Evolutionary conservation across 495 filamentous ascomycete species (phyloP), one percentile per base, ranked within the genome.

Genomic region (Trichoderma parareesei): DNA sequence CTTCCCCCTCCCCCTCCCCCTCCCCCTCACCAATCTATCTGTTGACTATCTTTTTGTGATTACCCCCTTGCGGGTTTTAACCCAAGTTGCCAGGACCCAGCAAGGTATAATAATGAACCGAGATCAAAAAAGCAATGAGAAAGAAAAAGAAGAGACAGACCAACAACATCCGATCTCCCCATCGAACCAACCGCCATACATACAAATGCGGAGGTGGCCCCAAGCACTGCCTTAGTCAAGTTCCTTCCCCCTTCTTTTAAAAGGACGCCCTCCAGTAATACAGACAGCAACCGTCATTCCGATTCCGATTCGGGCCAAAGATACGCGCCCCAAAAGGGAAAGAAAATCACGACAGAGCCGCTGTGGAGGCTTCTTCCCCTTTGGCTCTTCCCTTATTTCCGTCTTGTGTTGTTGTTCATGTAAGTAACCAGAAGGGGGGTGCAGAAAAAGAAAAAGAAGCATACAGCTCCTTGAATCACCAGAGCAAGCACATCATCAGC

Each of bases 141-240:
- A 46, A 46, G 1, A 2, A 27, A 27, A 27, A 2, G 2, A 2
- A 27, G 27, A 41, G 40, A 41, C 6, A 11, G 2, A 11, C 6
- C 6, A 41, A 6, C 40, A 41, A 41, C 40, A 41, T 41, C 40
- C 40, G 40, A 41, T 48, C 44, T 7, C 5, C 16, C n/a, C 44
- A 48, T 48, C 4, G n/a, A 16, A 16, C 44, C 44, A 48, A 48
- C 44, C 44, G 8, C 13, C 44, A 48, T 7, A 10, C 27, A 27
- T 27, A 27, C 27, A 57, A 57, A 57, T 57, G 53, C 53, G 53
- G 53, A 57, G 53, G 53, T 57, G 16, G 14, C 10, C 43, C 43
- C 43, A 9, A 46, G n/a, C 14, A 49, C 18, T 9, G 1, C 46
- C 18, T 7, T 49, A 20, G 16, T 49, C 7, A 2, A 27, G 27